Percentiles rank a stretch among this genome's conserved stretches.
phyloP scores from a whole-genome alignment of 2,329 filamentous ascomycete species.

The Fusarium pseudograminearum region DNA sequence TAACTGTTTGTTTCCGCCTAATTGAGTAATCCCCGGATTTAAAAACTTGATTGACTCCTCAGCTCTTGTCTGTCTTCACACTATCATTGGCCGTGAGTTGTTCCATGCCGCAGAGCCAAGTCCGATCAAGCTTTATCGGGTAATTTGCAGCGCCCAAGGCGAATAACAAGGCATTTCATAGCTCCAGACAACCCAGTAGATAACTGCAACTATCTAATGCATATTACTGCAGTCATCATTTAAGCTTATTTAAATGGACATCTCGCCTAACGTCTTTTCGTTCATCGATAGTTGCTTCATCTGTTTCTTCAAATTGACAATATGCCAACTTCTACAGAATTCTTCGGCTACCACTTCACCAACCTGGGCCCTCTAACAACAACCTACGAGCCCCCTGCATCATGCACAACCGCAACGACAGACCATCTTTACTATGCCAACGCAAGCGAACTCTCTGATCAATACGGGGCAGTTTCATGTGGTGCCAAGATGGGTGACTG shows the following conservation, averaged over 20 bases:
- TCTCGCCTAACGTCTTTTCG: neutral
- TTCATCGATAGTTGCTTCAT: neutral
- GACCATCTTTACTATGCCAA: conserved; percentile 16
- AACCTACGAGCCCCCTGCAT: conserved; percentile 42
- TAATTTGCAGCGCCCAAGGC: neutral
- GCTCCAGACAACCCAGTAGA: neutral
- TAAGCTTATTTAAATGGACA: neutral
- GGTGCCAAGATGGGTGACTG: conserved; percentile 32
- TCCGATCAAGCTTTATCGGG: neutral
- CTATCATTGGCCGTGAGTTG: neutral
- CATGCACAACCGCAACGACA: conserved; percentile 33
- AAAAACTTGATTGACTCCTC: neutral
- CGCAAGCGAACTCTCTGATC: neutral
- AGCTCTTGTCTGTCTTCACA: no score
- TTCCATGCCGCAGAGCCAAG: neutral
- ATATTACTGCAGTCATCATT: neutral
- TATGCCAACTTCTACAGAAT: conserved; percentile 45
- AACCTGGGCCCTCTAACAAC: conserved; percentile 51
- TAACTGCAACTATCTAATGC: neutral
- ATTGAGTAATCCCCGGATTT: neutral
- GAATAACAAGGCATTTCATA: neutral
- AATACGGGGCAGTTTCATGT: conserved; percentile 26
- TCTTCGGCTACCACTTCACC: conserved; percentile 36
- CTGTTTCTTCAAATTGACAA: neutral
- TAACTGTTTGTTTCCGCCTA: neutral